phyloP scores from a whole-genome alignment of 2,329 filamentous ascomycete species.

The Pseudogymnoascus sp. region DNA sequence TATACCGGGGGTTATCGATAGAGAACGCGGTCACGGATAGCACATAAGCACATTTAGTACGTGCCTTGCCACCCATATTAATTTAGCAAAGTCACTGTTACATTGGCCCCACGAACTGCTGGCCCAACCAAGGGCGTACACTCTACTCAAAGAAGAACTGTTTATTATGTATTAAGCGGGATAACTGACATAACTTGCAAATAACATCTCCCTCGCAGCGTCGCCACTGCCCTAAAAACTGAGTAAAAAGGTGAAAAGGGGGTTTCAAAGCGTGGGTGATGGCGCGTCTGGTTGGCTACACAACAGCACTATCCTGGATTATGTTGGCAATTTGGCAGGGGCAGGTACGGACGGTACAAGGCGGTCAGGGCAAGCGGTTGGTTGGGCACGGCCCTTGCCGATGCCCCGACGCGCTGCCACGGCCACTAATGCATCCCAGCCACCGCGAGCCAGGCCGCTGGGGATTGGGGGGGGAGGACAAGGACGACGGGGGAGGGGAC shows the following conservation, averaged over 20 bases:
- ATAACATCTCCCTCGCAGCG: not conserved
- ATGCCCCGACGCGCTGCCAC: conserved; percentile 2
- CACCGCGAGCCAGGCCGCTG: conserved; percentile 1
- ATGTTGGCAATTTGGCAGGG: not conserved
- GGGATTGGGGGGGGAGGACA: not conserved
- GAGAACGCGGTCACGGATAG: not conserved
- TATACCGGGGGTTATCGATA: conserved; percentile 3
- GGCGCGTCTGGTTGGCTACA: not conserved
- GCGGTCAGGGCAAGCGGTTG: not conserved
- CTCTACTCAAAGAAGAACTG: not conserved
- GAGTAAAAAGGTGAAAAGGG: not conserved
- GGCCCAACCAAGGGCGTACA: not conserved
- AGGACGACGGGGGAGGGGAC: not conserved
- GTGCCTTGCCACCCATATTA: not conserved
- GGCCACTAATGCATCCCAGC: conserved; percentile 7
- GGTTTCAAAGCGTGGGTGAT: conserved; percentile 1
- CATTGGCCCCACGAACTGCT: not conserved
- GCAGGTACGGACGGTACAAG: not conserved
- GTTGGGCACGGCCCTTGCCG: conserved; percentile 1
- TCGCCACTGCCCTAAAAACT: not conserved
- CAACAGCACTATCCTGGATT: not conserved
- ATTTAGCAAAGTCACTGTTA: not conserved
- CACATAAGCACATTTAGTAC: not conserved
- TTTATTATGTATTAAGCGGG: not conserved
- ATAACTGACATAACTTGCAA: not conserved